Conservation (phyloP, 2,329 filamentous ascomycete genomes). For the Colletotrichum costaricense region DNA sequence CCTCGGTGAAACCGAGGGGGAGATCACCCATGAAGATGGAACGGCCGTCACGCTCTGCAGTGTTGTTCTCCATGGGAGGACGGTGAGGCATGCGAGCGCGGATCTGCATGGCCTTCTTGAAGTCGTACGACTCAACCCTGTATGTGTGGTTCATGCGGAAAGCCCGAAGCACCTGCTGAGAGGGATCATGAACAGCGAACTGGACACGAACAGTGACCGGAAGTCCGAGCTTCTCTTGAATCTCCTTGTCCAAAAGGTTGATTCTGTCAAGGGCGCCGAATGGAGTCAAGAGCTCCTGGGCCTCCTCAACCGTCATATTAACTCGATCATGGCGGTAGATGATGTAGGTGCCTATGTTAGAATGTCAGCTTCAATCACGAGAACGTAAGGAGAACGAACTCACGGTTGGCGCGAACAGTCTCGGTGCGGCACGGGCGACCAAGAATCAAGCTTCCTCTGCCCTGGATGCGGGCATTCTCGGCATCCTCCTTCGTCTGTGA, state of each 20-base stretch:
- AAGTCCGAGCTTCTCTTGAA: conserved; percentile 48
- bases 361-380: conserved; percentile 38
- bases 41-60: conserved; percentile 52
- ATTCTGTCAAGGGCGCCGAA: conserved; percentile 57
- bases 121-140: conserved; percentile 44
- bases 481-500: conserved; percentile 61
- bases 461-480: conserved; percentile 57
- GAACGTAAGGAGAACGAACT: conserved; percentile 40
- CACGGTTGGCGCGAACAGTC: conserved; percentile 69
- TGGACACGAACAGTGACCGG: conserved; percentile 55
- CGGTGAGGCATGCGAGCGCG: conserved; percentile 31
- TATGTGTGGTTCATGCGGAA: conserved; percentile 47
- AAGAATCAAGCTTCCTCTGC: conserved; percentile 60
- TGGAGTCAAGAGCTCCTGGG: conserved; percentile 50
- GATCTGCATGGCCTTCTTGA: conserved; percentile 38
- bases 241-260: conserved; percentile 43
- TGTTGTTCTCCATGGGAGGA: conserved; percentile 47
- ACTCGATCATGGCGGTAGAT: conserved; percentile 54
- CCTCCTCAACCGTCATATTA: conserved; percentile 56
- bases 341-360: conserved; percentile 58
- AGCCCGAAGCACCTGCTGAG: conserved; percentile 59
- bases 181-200: conserved; percentile 62
- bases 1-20: conserved; percentile 49
- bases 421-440: conserved; percentile 70
- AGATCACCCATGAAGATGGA: conserved; percentile 62